These are phyloP conservation scores for Pestalotiopsis sp. DNA, from an alignment of 2,329 filamentous ascomycete species.

Conservation along the genomic window DNA sequence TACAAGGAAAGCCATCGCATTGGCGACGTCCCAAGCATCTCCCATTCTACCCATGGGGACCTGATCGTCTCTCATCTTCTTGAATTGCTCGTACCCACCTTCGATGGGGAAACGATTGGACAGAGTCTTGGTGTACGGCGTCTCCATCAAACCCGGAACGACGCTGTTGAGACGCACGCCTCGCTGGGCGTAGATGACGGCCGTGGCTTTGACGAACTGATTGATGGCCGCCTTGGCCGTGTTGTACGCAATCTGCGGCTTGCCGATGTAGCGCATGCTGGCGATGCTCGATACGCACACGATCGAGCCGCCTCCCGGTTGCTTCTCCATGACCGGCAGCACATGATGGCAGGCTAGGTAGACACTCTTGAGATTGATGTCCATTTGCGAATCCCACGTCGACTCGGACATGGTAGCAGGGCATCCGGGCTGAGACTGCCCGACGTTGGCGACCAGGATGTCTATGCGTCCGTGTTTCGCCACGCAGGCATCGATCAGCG, in stretches of 20 bases:
- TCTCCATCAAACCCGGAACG: constrained; percentile 59
- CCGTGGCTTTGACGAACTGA: constrained; percentile 51
- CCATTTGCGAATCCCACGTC: constrained; percentile 54
- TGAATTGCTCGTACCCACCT: constrained; percentile 51
- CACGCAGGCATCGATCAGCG: constrained; percentile 54
- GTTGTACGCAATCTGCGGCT: constrained; percentile 46
- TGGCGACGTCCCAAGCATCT: constrained; percentile 61
- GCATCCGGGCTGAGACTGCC: constrained; percentile 54
- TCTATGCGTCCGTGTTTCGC: constrained; percentile 58
- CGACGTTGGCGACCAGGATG: constrained; percentile 64
- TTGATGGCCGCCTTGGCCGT: constrained; percentile 49
- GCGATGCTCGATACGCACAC: constrained; percentile 55
- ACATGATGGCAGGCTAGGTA: constrained; percentile 56
- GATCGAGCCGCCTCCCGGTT: constrained; percentile 42
- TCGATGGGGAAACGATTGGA: constrained; percentile 45
- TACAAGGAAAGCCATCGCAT: constrained; percentile 58
- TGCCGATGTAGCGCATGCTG: constrained; percentile 51
- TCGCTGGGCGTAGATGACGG: constrained; percentile 50
- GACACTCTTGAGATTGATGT: constrained; percentile 58
- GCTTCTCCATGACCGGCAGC: constrained; percentile 56
- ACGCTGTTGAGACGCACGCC: constrained; percentile 56
- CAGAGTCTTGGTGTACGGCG: constrained; percentile 49
- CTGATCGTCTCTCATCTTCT: constrained; percentile 53
- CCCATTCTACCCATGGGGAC: constrained; percentile 64
- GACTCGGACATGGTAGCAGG: constrained; percentile 51